Conservation (phyloP, 2,329 filamentous ascomycete genomes). For the Claviceps capensis region DNA sequence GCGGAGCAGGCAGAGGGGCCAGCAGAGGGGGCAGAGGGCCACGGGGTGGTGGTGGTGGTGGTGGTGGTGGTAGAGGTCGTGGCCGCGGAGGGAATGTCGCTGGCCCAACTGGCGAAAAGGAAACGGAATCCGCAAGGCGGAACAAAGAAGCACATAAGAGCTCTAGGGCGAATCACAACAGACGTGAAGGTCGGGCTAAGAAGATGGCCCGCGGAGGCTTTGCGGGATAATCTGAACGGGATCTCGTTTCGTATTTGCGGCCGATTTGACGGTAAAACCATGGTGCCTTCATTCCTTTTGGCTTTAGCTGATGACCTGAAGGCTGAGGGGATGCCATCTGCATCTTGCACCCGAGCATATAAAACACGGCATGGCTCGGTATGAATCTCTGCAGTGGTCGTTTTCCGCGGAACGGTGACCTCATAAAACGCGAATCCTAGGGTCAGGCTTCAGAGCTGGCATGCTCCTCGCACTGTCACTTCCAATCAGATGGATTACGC, state of each 20-base stretch:
- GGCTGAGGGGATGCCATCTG: too few relatives aligned
- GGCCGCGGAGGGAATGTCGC: slow-evolving; percentile 47
- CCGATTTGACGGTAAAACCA: neutral
- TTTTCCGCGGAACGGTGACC: too few relatives aligned
- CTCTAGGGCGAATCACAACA: slow-evolving; percentile 74
- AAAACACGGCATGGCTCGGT: too few relatives aligned
- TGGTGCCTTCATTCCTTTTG: too few relatives aligned
- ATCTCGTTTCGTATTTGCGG: slow-evolving; percentile 9
- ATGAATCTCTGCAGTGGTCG: too few relatives aligned
- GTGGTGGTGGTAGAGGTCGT: slow-evolving; percentile 23
- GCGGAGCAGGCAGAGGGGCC: slow-evolving; percentile 18
- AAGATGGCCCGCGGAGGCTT: slow-evolving; percentile 47
- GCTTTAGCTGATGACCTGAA: too few relatives aligned
- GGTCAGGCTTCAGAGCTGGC: too few relatives aligned
- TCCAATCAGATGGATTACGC: too few relatives aligned
- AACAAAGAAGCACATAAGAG: slow-evolving; percentile 74
- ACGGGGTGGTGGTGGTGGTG: slow-evolving; percentile 5
- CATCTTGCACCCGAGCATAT: too few relatives aligned
- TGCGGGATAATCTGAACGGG: slow-evolving; percentile 14
- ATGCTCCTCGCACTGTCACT: too few relatives aligned
- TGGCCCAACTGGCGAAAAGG: slow-evolving; percentile 52
- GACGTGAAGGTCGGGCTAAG: slow-evolving; percentile 54
- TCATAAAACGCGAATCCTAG: too few relatives aligned
- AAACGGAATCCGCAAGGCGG: slow-evolving; percentile 56
- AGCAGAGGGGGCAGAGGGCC: slow-evolving; percentile 29